phyloP scores from a whole-genome alignment of 805 yeast species.

The Candida alai region DNA sequence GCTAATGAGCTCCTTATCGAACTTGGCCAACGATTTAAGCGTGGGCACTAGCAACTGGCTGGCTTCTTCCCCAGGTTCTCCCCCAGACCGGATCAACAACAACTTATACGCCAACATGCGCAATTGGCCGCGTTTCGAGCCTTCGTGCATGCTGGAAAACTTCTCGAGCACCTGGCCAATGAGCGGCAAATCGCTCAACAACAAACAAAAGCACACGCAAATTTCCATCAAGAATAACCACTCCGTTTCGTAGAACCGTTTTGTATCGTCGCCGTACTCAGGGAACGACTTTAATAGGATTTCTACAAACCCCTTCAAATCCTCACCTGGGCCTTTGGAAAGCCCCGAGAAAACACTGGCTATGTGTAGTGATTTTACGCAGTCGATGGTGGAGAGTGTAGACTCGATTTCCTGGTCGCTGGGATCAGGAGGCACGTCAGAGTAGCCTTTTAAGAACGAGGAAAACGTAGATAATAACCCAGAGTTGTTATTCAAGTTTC shows the following conservation, averaged over 20 bases:
- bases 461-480: constrained; percentile 90
- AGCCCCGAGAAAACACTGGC: constrained; percentile 52
- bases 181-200: constrained; percentile 21
- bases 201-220: constrained; percentile 33
- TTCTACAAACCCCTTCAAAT: constrained; percentile 29
- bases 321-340: constrained; percentile 30
- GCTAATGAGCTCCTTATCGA: constrained; percentile 41
- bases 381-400: constrained; percentile 77
- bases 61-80: too few species aligned
- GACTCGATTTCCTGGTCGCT: constrained; percentile 88
- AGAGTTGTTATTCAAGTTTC: constrained; percentile 66
- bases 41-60: constrained; percentile 15
- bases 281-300: constrained; percentile 29
- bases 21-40: constrained; percentile 6
- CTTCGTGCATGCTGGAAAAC: constrained; percentile 10
- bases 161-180: constrained; percentile 14
- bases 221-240: constrained; percentile 47
- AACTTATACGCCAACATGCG: constrained; percentile 53
- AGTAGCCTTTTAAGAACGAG: constrained; percentile 81
- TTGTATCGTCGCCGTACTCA: constrained; percentile 21
- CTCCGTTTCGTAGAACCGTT: constrained; percentile 44
- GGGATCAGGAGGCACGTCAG: constrained; percentile 88
- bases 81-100: constrained; percentile 40
- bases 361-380: constrained; percentile 69
- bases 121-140: constrained; percentile 30